Evolutionary conservation across 129 eudicot species (phyloP), one percentile per base, ranked within the genome.

Genomic region (carrot (Daucus carota)): DNA sequence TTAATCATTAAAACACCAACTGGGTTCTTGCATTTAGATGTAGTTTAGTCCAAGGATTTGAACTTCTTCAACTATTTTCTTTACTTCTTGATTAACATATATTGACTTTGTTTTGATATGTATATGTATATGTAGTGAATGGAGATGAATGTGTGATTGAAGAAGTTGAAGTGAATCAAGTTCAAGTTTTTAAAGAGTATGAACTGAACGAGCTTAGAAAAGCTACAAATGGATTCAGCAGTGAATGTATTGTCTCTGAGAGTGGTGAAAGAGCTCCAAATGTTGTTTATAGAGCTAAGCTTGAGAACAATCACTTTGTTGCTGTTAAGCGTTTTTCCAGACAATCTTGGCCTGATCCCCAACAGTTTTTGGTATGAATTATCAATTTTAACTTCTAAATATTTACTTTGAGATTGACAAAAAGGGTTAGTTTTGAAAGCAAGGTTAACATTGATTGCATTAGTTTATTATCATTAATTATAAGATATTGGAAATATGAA

Each of bases 301-400:
- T 88, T 24, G 46, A 81, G 22, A 81, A 70, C 72, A 85, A 79
- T 76, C 75, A 82, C 14, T 77, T 85, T 70, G 87, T 88, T 43
- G 92, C 92, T 73, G 73, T 88, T 46, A 88, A 88, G 65, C 87
- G 92, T 43, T 88, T 88, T 79, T 88, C 92, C 20, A 88, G 81
- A 81, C 89, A 83, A 82, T 88, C 92, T 32, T 88, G 92, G 92
- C 92, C 92, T 43, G 92, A 88, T 62, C 84, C 89, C 63, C 89
- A 85, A 36, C 92, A 88, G 72, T 88, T 88, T 73, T 79, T 79
- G 89, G 92, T 85, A 60, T 70, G 22, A 20, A 4, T 36, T 73
- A 32, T 47, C 29, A 46, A 42, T 76, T 24, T 44, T 16, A 13
- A 29, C 11, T 68, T 68, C 36, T 18, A 20, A 34, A 16, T 34